Conservation (phyloP, 331 rosid genomes). For the Malus hybrid region DNA sequence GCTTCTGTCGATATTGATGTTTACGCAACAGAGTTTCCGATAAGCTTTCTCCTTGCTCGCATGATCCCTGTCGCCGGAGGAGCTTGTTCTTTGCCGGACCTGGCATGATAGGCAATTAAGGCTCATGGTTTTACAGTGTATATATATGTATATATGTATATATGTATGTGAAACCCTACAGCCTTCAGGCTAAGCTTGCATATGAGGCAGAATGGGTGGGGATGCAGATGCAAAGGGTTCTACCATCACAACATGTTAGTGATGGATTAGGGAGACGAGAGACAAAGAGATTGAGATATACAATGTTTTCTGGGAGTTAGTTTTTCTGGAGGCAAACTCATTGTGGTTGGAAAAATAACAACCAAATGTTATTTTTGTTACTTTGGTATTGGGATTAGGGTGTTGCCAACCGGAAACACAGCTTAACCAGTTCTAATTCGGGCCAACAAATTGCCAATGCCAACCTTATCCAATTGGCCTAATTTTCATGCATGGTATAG, state of each 20-base stretch:
- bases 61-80: conserved; percentile 33
- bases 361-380: conserved; percentile 15
- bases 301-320: not conserved
- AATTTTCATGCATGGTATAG: not conserved
- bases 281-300: not conserved
- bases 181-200: not conserved
- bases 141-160: too few relatives aligned
- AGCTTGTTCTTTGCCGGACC: conserved; percentile 29
- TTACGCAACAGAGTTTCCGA: not conserved
- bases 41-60: conserved; percentile 18
- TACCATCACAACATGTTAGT: not conserved
- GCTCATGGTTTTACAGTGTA: conserved; percentile 29
- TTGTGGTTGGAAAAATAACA: conserved; percentile 2
- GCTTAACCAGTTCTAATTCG: conserved; percentile 31
- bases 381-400: conserved; percentile 6
- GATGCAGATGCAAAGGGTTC: conserved; percentile 14
- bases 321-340: not conserved
- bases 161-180: not conserved
- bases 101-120: conserved; percentile 61
- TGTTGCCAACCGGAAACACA: conserved; percentile 21
- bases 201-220: not conserved
- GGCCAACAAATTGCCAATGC: not conserved
- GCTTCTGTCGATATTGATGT: conserved; percentile 28
- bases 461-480: not conserved
- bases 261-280: not conserved